Conservation (phyloP, 2,329 filamentous ascomycete genomes). For the Aspergillus fumigatus region DNA sequence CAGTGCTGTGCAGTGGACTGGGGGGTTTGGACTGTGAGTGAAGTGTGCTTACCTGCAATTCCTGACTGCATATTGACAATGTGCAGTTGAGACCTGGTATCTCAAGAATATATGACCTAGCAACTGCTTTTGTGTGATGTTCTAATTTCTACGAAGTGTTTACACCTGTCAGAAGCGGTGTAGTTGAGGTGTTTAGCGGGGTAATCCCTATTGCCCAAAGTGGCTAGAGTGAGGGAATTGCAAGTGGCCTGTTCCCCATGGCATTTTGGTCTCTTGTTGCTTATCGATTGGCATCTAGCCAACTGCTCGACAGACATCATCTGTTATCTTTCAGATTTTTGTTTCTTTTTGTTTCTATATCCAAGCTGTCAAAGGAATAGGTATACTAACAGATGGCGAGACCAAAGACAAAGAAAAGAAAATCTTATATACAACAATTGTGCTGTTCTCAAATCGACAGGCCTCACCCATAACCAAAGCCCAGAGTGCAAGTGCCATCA, state of each 20-base stretch:
- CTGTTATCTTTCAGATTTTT: background rate
- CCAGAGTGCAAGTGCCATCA: background rate
- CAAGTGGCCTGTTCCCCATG: background rate
- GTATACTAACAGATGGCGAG: conserved; percentile 9
- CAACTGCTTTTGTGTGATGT: conserved; percentile 1
- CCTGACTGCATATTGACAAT: conserved; percentile 44
- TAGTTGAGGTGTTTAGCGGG: conserved; percentile 14
- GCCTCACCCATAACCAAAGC: conserved; percentile 7
- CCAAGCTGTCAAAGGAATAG: conserved; percentile 4
- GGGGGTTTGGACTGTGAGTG: background rate
- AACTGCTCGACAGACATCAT: background rate
- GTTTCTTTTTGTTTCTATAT: conserved; percentile 1
- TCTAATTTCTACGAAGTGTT: conserved; percentile 13
- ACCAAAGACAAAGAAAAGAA: conserved; percentile 5
- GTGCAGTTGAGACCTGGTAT: conserved; percentile 11
- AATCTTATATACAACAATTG: conserved; percentile 18
- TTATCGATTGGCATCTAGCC: background rate
- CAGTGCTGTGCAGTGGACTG: background rate
- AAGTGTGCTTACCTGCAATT: conserved; percentile 38
- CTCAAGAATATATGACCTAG: conserved; percentile 7
- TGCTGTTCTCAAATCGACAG: conserved; percentile 6
- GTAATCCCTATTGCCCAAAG: background rate
- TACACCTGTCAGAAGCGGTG: conserved; percentile 23
- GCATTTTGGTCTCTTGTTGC: background rate
- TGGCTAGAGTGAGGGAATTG: background rate